These are phyloP conservation scores for Ballota nigra DNA, from an alignment of 257 asterid genomes.

Conservation along the genomic window DNA sequence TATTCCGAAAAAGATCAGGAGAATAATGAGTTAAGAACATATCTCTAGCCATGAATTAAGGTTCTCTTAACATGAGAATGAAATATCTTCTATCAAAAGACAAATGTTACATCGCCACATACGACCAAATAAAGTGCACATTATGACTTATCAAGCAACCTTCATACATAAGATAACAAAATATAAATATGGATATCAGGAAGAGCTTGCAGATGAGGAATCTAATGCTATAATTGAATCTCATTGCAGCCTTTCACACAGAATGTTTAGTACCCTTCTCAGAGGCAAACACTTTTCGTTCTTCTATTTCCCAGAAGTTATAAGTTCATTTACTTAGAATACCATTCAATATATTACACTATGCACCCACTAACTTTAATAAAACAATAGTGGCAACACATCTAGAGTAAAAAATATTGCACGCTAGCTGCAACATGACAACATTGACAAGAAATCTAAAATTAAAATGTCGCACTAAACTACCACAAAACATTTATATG, in stretches of 20 bases:
- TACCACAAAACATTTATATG: neutral
- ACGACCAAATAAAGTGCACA: neutral
- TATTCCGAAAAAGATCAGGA: neutral
- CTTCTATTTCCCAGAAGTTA: neutral
- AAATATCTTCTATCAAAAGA: neutral
- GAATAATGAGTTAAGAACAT: neutral
- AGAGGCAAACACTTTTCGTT: neutral
- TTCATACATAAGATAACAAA: neutral
- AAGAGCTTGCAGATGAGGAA: neutral
- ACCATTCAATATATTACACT: neutral
- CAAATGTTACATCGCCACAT: neutral
- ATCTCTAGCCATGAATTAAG: conserved; percentile 3
- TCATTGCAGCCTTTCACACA: neutral
- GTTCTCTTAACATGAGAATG: conserved; percentile 7
- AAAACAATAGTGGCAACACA: too few species aligned
- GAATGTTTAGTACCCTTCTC: neutral
- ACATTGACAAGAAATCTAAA: neutral
- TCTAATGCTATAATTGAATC: neutral
- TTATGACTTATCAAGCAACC: neutral
- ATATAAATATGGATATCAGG: neutral
- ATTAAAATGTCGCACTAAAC: neutral
- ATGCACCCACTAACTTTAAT: neutral
- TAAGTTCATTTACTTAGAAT: neutral
- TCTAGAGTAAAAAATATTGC: neutral
- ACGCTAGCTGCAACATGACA: neutral